A percentile compares a stretch with the other conserved stretches of the same genome.
Conservation (phyloP, 805 yeast species). For the Metschnikowia orientalis region DNA sequence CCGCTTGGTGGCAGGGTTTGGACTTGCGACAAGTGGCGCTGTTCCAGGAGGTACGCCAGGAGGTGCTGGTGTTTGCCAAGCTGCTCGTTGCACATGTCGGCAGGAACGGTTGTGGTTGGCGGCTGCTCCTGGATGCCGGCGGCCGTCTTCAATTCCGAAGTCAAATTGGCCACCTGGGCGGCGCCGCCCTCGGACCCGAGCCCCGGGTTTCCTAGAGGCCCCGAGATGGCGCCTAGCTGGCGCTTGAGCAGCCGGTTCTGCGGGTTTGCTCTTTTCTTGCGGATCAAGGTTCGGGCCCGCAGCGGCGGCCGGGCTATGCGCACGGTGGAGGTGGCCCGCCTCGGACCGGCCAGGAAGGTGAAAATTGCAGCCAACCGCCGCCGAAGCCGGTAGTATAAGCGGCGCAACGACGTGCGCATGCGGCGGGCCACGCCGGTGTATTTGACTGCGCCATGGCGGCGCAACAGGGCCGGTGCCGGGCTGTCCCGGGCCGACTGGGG, state of each 20-base stretch:
- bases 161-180: slow-evolving; percentile 14
- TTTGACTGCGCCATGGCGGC: background rate
- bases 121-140: slow-evolving; percentile 11
- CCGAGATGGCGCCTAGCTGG: slow-evolving; percentile 19
- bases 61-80: slow-evolving; percentile 20
- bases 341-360: slow-evolving; percentile 11
- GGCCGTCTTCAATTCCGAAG: slow-evolving; percentile 12
- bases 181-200: slow-evolving; percentile 30
- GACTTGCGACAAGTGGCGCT: slow-evolving; percentile 10
- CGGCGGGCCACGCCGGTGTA: slow-evolving; percentile 1
- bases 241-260: slow-evolving; percentile 2
- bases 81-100: slow-evolving; percentile 5
- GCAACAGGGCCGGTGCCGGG: too few relatives aligned
- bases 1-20: slow-evolving; percentile 6
- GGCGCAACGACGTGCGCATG: slow-evolving; percentile 2
- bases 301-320: slow-evolving; percentile 2
- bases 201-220: slow-evolving; percentile 31
- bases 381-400: slow-evolving; percentile 14
- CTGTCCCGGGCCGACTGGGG: too few relatives aligned
- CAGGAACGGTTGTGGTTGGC: too few relatives aligned
- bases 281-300: slow-evolving; percentile 2
- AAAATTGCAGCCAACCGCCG: slow-evolving; percentile 16
- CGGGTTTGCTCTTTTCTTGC: slow-evolving; percentile 2
- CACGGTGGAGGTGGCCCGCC: slow-evolving; percentile 11
- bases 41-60: slow-evolving; percentile 24